Evolutionary conservation across 2,329 filamentous ascomycete genomes (phyloP).

Genomic region (Epichloe glyceriae): DNA sequence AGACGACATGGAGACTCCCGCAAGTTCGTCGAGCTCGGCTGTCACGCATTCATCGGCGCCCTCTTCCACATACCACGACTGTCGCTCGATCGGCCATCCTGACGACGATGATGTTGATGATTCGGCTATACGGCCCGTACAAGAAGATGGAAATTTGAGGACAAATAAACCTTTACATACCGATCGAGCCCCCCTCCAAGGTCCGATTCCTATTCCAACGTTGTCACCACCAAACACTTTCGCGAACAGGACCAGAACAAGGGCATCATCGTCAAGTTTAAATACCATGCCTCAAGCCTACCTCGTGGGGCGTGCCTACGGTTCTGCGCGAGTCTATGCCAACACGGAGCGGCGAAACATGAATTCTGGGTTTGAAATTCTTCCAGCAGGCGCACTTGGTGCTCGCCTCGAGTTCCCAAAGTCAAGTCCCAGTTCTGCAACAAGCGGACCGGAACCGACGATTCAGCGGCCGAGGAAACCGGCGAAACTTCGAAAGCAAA

Average conservation of each 20-base stretch:
- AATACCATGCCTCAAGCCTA: background rate
- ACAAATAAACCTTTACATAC: background rate
- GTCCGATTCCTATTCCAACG: background rate
- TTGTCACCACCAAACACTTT: background rate
- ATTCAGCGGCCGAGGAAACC: background rate
- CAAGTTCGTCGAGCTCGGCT: background rate
- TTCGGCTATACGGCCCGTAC: background rate
- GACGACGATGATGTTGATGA: background rate
- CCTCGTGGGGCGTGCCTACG: background rate
- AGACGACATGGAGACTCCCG: background rate
- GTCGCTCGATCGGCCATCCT: background rate
- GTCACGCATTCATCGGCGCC: background rate
- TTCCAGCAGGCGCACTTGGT: slow-evolving; percentile 7
- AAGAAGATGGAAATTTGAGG: background rate
- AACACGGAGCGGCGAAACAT: slow-evolving; percentile 3
- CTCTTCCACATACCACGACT: background rate
- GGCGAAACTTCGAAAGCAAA: background rate
- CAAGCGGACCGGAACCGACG: background rate
- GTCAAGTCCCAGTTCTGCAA: background rate
- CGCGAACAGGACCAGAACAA: background rate
- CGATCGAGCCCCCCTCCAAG: background rate
- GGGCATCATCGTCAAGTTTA: background rate
- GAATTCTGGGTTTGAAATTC: slow-evolving; percentile 7
- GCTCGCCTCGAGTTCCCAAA: slow-evolving; percentile 3
- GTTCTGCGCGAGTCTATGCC: slow-evolving; percentile 7